Evolutionary conservation across 177 flowering plant species (phyloP), one percentile per base, ranked within the genome.

Genomic region (Vitis hybrid): DNA sequence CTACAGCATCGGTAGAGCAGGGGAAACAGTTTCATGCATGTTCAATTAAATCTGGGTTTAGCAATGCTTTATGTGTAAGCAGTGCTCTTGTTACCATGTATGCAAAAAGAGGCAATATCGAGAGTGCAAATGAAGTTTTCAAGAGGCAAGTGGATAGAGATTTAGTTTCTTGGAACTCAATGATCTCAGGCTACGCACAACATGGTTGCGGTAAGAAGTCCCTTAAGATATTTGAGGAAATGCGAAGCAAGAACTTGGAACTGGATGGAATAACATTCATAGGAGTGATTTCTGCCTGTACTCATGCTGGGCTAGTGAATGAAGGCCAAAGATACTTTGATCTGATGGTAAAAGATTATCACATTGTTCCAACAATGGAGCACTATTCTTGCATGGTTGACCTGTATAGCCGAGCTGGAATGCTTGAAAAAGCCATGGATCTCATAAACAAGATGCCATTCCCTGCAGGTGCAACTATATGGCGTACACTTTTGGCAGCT

Each of bases 351-450:
- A 76, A 74, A 3, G 81, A 90, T 35, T 78, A 82, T 67, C 73
- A 74, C 13, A 86, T 91, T 59, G 72, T 68, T 48, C 93, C 97
- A 21, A 91, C 83, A 14, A 84, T 87, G 91, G 97, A 91, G 75
- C 90, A 82, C 68, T 92, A 86, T 81, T 90, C 97, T 24, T 92
- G 94, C 77, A 89, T 94, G 97, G 93, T 92, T 57, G 97, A 94
- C 75, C 84, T 94, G 5, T 92, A 88, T 69, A 76, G 97, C 73
- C 84, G 97, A 72, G 93, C 97, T 48, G 94, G 94, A 66, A 81
- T 78, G 80, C 81, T 94, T 13, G 84, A 83, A 51, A 81, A 87
- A 73, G 93, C 97, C 68, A 81, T 86, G 83, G 64, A 80, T 64
- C 66, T 88, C 60, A 84, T 92, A 71, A 72, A 78, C 24, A 70